These are phyloP conservation scores for Podospora pseudocomata DNA, from an alignment of 495 filamentous ascomycete species.

Conservation along the genomic window DNA sequence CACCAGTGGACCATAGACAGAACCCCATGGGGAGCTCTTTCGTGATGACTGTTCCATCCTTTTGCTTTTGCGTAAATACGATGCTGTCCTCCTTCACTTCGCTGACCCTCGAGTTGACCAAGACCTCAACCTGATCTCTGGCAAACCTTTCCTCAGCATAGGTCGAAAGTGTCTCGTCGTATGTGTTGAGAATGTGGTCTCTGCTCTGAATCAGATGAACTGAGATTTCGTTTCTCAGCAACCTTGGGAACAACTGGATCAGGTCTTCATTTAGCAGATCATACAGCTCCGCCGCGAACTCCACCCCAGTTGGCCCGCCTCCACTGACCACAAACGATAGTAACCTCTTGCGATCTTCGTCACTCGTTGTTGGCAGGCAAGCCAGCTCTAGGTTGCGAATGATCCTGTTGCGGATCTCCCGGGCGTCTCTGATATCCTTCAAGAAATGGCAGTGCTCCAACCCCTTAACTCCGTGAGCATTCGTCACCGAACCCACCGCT, in stretches of 20 bases:
- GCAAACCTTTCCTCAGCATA: constrained; percentile 90
- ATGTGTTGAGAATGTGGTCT: constrained; percentile 94
- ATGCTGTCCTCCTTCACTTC: constrained; percentile 81
- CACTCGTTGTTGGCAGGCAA: constrained; percentile 86
- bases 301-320: constrained; percentile 94
- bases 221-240: constrained; percentile 93
- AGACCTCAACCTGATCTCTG: constrained; percentile 83
- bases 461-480: constrained; percentile 93
- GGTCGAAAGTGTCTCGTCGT: constrained; percentile 88
- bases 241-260: constrained; percentile 73
- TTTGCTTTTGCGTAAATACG: constrained; percentile 75
- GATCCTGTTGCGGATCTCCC: constrained; percentile 82
- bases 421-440: constrained; percentile 89
- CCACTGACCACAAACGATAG: constrained; percentile 93
- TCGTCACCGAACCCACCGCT: constrained; percentile 86
- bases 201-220: constrained; percentile 95
- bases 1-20: constrained; percentile 97
- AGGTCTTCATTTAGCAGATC: constrained; percentile 97
- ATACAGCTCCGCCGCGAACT: constrained; percentile 94
- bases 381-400: constrained; percentile 87
- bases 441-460: constrained; percentile 92
- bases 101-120: constrained; percentile 88
- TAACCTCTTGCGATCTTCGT: constrained; percentile 81
- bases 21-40: constrained; percentile 97
- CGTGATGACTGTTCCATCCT: constrained; percentile 66